phyloP scores from a whole-genome alignment of 441 rosid genomes.

The Populus hybrid region DNA sequence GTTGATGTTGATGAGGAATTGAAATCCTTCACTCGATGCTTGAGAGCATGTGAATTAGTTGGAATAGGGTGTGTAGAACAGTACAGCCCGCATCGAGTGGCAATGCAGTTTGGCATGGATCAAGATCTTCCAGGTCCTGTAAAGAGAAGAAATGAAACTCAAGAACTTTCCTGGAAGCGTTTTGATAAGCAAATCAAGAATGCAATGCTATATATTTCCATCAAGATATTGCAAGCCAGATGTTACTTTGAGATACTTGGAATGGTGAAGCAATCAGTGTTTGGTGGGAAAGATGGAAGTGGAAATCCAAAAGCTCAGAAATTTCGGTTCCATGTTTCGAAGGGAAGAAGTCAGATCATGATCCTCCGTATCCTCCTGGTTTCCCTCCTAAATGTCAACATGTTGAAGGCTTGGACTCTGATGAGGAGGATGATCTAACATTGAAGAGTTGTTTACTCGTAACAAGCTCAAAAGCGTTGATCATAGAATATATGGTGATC shows the following conservation, averaged over 20 bases:
- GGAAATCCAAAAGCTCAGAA: not conserved
- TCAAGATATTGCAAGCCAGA: slow-evolving; percentile 25
- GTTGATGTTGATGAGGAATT: slow-evolving; percentile 28
- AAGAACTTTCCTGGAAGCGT: slow-evolving; percentile 25
- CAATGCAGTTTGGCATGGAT: slow-evolving; percentile 62
- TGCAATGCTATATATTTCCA: slow-evolving; percentile 39
- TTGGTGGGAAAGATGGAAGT: not conserved
- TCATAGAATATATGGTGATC: not conserved
- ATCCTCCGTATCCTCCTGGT: not conserved
- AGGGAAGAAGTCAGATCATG: not conserved
- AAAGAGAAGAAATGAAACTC: slow-evolving; percentile 1
- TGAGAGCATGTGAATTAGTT: slow-evolving; percentile 39
- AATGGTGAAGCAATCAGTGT: slow-evolving; percentile 41
- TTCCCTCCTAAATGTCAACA: not conserved
- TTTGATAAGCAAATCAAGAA: slow-evolving; percentile 30
- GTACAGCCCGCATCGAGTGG: slow-evolving; percentile 61
- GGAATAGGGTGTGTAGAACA: slow-evolving; percentile 33
- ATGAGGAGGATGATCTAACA: not conserved
- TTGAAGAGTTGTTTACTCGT: not conserved
- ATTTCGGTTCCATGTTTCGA: not conserved
- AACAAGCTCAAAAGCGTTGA: not conserved
- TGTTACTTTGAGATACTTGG: slow-evolving; percentile 35
- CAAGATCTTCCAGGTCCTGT: slow-evolving; percentile 44
- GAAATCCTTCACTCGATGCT: slow-evolving; percentile 38
- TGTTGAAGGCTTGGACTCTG: not conserved